phyloP scores from a whole-genome alignment of 768 basidiomycete genomes.

The Lentinus tigrinus region DNA sequence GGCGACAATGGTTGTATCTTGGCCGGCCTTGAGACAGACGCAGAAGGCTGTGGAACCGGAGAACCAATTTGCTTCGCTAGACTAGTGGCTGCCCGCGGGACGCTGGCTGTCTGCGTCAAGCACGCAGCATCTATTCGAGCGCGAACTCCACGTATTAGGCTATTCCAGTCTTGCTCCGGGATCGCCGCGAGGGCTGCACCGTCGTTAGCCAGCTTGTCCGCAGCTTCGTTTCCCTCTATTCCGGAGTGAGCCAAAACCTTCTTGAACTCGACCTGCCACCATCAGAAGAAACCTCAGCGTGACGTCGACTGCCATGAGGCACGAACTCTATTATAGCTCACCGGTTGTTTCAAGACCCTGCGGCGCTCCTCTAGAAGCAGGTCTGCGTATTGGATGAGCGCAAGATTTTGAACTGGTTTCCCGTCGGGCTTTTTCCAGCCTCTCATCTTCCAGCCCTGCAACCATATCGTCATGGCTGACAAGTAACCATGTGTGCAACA shows the following conservation, averaged over 20 bases:
- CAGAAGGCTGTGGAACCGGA: background rate
- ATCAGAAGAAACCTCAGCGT: background rate
- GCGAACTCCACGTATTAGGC: background rate
- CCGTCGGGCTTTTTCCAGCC: constrained; percentile 48
- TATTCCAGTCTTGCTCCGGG: constrained; percentile 60
- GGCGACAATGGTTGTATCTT: background rate
- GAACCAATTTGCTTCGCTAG: background rate
- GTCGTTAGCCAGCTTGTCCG: constrained; percentile 69
- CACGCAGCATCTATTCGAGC: background rate
- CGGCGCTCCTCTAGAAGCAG: constrained; percentile 56
- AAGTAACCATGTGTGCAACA: background rate
- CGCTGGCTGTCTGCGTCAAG: background rate
- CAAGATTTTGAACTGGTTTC: constrained; percentile 64
- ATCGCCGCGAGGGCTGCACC: constrained; percentile 44
- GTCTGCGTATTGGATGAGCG: constrained; percentile 69
- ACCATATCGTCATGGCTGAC: constrained; percentile 66
- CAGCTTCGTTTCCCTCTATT: constrained; percentile 79
- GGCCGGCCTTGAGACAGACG: background rate
- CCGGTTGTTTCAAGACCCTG: constrained; percentile 45
- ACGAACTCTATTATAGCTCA: constrained; percentile 31
- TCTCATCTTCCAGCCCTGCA: constrained; percentile 59
- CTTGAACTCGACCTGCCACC: constrained; percentile 56
- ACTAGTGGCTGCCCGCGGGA: background rate
- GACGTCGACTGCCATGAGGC: background rate
- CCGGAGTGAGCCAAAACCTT: constrained; percentile 66